phyloP scores from a whole-genome alignment of 176 grass and related monocot species.

The Triticum monococcum region DNA sequence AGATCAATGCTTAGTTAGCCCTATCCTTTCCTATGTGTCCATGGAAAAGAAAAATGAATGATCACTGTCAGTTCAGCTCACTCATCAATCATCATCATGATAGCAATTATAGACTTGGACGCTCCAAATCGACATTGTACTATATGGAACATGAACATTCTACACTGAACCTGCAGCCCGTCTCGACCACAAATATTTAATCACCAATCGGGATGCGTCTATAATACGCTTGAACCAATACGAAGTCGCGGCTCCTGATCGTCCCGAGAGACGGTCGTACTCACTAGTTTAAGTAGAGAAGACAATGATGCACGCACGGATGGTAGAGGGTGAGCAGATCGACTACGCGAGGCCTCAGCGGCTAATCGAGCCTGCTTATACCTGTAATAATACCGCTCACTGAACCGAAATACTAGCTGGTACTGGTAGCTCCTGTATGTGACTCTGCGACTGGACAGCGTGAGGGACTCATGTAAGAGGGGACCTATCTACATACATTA shows the following conservation, averaged over 20 bases:
- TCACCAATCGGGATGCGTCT: no score
- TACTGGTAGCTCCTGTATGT: not conserved
- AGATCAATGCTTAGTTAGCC: no score
- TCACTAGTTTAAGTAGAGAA: no score
- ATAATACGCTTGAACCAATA: not conserved
- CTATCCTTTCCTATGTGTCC: no score
- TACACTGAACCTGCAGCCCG: no score
- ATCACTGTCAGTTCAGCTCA: no score
- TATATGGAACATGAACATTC: no score
- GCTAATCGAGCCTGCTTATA: not conserved
- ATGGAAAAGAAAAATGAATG: no score
- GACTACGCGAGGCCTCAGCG: not conserved
- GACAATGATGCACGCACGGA: not conserved
- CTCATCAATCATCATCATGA: no score
- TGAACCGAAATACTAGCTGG: not conserved
- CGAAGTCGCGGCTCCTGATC: not conserved
- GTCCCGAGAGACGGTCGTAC: not conserved
- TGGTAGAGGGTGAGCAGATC: not conserved
- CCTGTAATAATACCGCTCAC: not conserved
- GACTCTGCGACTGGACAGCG: constrained; percentile 1
- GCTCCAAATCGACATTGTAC: no score
- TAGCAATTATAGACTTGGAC: no score
- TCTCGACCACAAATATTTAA: no score
- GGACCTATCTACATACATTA: not conserved
- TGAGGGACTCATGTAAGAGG: not conserved